These are phyloP conservation scores for Trichoderma sp. DNA, from an alignment of 2,329 filamentous ascomycete species.

Conservation along the genomic window DNA sequence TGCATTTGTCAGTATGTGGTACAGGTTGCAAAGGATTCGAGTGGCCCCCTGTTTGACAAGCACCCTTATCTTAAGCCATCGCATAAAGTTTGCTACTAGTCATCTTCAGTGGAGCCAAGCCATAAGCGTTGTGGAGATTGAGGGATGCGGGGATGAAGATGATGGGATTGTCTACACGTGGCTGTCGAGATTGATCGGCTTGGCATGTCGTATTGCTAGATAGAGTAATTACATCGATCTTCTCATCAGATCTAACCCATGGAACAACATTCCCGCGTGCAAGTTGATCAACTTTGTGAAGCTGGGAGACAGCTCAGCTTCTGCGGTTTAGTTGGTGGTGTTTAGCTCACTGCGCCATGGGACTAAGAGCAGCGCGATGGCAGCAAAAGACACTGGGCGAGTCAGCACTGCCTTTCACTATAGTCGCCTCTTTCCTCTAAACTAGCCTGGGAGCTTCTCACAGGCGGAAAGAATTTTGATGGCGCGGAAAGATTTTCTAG, in stretches of 20 bases:
- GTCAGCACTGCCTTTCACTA: not conserved
- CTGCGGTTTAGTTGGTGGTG: not conserved
- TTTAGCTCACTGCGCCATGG: slow-evolving; percentile 11
- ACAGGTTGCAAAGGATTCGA: not conserved
- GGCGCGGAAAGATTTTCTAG: slow-evolving; percentile 21
- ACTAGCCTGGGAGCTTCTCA: not conserved
- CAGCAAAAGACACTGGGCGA: not conserved
- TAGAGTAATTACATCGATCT: not conserved
- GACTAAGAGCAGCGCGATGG: slow-evolving; percentile 3
- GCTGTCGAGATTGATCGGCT: not conserved
- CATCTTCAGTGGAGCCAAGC: not conserved
- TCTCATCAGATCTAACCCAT: not conserved
- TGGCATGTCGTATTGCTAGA: not conserved
- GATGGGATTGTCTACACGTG: not conserved
- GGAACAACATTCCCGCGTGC: not conserved
- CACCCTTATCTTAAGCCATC: not conserved
- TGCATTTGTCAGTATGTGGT: not conserved
- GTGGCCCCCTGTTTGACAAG: not conserved
- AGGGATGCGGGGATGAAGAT: slow-evolving; percentile 7
- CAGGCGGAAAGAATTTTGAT: slow-evolving; percentile 17
- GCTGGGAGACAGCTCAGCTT: not conserved
- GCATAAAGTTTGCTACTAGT: slow-evolving; percentile 17
- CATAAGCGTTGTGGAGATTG: slow-evolving; percentile 9
- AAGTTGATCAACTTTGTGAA: not conserved
- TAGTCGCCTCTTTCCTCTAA: slow-evolving; percentile 3